phyloP scores from a whole-genome alignment of 495 filamentous ascomycete species.

The Aspergillus diversus region DNA sequence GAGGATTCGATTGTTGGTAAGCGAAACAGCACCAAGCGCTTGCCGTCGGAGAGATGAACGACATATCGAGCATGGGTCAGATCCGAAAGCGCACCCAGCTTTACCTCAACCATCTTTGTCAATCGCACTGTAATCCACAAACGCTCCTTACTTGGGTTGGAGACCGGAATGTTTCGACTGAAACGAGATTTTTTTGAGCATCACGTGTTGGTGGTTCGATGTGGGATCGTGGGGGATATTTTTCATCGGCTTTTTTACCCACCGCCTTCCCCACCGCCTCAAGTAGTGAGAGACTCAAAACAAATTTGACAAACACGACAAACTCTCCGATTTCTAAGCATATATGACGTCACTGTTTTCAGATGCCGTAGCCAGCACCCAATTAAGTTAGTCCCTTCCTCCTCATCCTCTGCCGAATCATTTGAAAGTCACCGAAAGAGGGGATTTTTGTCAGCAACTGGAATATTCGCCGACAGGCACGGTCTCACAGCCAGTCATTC shows the following conservation, averaged over 20 bases:
- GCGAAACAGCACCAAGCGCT: constrained; percentile 56
- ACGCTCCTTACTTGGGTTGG: neutral
- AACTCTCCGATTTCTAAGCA: neutral
- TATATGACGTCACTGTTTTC: neutral
- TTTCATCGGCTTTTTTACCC: neutral
- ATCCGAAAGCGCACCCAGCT: constrained; percentile 9
- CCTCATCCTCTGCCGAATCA: neutral
- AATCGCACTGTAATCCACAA: neutral
- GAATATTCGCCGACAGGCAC: neutral
- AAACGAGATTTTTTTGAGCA: neutral
- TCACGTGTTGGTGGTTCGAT: neutral
- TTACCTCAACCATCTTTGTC: constrained; percentile 8
- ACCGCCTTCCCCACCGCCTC: neutral
- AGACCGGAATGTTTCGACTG: neutral
- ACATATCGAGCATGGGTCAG: constrained; percentile 53
- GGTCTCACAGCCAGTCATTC: neutral
- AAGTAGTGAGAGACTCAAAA: neutral
- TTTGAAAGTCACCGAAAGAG: neutral
- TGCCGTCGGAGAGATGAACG: constrained; percentile 51
- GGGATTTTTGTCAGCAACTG: constrained; percentile 1
- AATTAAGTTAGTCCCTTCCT: neutral
- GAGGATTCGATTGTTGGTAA: constrained; percentile 47
- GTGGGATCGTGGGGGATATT: neutral
- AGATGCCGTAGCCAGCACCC: neutral
- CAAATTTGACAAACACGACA: too few relatives aligned